These are phyloP conservation scores for Xerophyta viscosa DNA, from an alignment of 106 monocot species.

Conservation along the genomic window DNA sequence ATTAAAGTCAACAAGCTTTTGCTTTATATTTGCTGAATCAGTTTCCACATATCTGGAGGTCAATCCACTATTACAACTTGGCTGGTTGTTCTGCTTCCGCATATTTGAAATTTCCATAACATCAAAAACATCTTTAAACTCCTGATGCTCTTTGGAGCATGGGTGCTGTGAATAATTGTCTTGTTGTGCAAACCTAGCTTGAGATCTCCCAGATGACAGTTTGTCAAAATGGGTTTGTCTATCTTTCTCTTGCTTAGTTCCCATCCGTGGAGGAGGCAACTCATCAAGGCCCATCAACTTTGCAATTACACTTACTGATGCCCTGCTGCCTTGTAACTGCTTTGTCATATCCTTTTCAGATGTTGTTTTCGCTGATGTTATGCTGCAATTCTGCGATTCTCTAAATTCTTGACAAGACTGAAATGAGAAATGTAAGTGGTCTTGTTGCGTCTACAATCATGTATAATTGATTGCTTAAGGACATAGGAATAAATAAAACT, in stretches of 20 bases:
- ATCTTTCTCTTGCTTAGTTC: constrained; percentile 3
- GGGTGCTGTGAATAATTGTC: constrained; percentile 5
- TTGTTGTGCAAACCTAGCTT: background rate
- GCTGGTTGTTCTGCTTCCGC: constrained; percentile 5
- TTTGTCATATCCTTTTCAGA: constrained; percentile 34
- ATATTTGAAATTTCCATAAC: constrained; percentile 23
- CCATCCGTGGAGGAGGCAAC: constrained; percentile 7
- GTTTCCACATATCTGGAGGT: constrained; percentile 6
- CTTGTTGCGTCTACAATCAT: too few relatives aligned
- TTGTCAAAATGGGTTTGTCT: background rate
- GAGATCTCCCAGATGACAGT: constrained; percentile 6
- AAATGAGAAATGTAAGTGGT: too few relatives aligned
- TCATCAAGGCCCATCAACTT: constrained; percentile 80
- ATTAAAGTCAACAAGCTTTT: constrained; percentile 33
- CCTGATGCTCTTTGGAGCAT: constrained; percentile 13
- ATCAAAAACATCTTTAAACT: constrained; percentile 55
- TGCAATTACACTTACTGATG: constrained; percentile 56
- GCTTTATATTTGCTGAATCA: constrained; percentile 20
- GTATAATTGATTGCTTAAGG: too few relatives aligned
- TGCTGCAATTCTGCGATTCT: constrained; percentile 20
- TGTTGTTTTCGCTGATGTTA: constrained; percentile 18
- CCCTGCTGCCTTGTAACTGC: constrained; percentile 22
- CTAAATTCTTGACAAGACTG: too few relatives aligned
- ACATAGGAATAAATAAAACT: too few relatives aligned
- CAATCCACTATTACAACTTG: constrained; percentile 1